phyloP scores from a whole-genome alignment of 306 rosid genomes.

The Prunus padus region DNA sequence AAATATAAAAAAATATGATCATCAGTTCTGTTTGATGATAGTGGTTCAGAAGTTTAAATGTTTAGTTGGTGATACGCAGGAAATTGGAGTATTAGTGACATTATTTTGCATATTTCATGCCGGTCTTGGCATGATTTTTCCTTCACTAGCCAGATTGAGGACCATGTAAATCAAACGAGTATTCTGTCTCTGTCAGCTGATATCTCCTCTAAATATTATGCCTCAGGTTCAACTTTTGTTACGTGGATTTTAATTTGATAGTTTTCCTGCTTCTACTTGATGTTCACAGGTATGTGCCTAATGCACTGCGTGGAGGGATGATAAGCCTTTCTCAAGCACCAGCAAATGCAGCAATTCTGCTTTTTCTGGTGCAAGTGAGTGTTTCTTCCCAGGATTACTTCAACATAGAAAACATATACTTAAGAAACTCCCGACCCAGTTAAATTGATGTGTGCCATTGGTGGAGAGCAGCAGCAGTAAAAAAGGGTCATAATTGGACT shows the following conservation, averaged over 20 bases:
- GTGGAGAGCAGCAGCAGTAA: neutral
- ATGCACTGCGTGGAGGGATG: conserved; percentile 97
- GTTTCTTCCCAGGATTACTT: conserved; percentile 11
- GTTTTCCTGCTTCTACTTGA: conserved; percentile 1
- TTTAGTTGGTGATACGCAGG: conserved; percentile 51
- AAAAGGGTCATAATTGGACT: neutral
- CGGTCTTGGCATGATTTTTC: conserved; percentile 69
- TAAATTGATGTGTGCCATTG: conserved; percentile 13
- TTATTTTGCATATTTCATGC: conserved; percentile 80
- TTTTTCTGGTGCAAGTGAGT: conserved; percentile 75
- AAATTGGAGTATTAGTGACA: conserved; percentile 68
- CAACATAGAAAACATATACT: conserved; percentile 13
- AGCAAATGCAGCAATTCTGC: conserved; percentile 71
- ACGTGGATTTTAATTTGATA: neutral
- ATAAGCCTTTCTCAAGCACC: conserved; percentile 79
- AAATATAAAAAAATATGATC: conserved; percentile 16
- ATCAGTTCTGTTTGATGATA: conserved; percentile 15
- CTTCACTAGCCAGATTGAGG: conserved; percentile 92
- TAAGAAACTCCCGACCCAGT: conserved; percentile 15
- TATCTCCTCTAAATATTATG: neutral
- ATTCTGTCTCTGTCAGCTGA: neutral
- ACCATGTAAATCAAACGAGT: conserved; percentile 59
- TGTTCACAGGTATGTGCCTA: conserved; percentile 80
- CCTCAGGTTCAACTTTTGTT: neutral
- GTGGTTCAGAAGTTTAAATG: conserved; percentile 20